These are phyloP conservation scores for Blepharisma stoltei DNA, from an alignment of 73 alveolate species.

Conservation along the genomic window DNA sequence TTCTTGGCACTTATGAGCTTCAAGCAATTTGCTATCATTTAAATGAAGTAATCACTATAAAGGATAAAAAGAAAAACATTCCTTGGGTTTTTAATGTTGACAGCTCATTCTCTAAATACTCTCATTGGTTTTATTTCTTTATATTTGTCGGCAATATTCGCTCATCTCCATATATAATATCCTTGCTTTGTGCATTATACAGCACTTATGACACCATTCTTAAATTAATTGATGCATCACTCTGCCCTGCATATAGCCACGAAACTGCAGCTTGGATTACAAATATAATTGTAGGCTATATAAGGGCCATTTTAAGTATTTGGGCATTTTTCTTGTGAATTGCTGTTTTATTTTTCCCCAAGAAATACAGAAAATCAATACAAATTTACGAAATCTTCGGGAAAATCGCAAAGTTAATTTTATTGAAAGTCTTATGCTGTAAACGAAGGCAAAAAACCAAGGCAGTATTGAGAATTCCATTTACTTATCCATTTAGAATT, in stretches of 20 bases:
- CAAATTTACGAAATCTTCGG: too few relatives aligned
- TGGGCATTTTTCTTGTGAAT: too few relatives aligned
- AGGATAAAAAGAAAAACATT: background rate
- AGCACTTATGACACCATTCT: background rate
- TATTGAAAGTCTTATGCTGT: background rate
- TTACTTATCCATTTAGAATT: background rate
- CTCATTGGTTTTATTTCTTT: background rate
- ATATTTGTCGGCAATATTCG: constrained; percentile 10
- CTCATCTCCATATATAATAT: background rate
- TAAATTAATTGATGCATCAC: background rate
- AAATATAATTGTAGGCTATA: too few relatives aligned
- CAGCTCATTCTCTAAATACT: background rate
- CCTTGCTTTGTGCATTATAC: constrained; percentile 1
- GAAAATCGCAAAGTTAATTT: background rate
- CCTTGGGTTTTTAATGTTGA: background rate
- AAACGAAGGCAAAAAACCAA: background rate
- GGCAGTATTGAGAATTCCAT: background rate
- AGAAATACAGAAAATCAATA: too few relatives aligned
- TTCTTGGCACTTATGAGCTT: background rate
- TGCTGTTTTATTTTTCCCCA: too few relatives aligned
- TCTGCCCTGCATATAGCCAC: too few relatives aligned
- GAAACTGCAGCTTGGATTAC: too few relatives aligned
- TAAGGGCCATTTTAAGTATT: too few relatives aligned
- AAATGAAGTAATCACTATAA: background rate
- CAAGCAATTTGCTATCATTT: background rate